Percentiles rank a stretch among this genome's conserved stretches.
Conservation (phyloP, 768 basidiomycete species). For the Phlegmacium glaucopus region DNA sequence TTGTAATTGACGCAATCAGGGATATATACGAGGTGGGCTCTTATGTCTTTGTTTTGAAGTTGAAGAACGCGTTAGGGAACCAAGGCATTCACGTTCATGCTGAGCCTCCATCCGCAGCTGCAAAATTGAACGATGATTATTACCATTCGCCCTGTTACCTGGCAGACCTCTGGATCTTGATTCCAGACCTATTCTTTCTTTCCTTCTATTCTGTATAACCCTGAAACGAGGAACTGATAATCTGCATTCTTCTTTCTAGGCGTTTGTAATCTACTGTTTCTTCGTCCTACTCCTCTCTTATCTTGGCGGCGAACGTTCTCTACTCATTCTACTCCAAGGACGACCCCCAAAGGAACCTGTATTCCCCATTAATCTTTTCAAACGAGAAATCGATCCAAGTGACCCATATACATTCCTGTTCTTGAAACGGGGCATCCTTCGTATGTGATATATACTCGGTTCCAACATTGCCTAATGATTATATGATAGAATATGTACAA, state of each 20-base stretch:
- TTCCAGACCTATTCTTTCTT: no score
- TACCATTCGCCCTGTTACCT: no score
- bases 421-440: slow-evolving; percentile 92
- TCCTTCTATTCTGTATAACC: neutral
- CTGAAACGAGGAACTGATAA: neutral
- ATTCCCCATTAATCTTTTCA: slow-evolving; percentile 83
- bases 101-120: no score
- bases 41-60: neutral
- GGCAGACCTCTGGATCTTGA: no score
- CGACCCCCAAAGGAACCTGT: slow-evolving; percentile 84
- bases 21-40: slow-evolving; percentile 89
- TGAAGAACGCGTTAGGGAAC: no score
- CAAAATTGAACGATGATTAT: no score
- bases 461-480: neutral
- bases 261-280: slow-evolving; percentile 94
- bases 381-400: slow-evolving; percentile 84
- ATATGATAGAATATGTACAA: slow-evolving; percentile 85
- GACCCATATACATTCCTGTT: slow-evolving; percentile 95
- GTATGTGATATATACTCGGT: slow-evolving; percentile 38
- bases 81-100: no score
- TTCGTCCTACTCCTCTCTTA: slow-evolving; percentile 80
- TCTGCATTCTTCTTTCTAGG: slow-evolving; percentile 40
- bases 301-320: slow-evolving; percentile 89
- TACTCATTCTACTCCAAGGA: slow-evolving; percentile 90
- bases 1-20: slow-evolving; percentile 91